Evolutionary conservation across 805 yeast genomes (phyloP).

Genomic region (Schizosaccharomyces cryophilus): DNA sequence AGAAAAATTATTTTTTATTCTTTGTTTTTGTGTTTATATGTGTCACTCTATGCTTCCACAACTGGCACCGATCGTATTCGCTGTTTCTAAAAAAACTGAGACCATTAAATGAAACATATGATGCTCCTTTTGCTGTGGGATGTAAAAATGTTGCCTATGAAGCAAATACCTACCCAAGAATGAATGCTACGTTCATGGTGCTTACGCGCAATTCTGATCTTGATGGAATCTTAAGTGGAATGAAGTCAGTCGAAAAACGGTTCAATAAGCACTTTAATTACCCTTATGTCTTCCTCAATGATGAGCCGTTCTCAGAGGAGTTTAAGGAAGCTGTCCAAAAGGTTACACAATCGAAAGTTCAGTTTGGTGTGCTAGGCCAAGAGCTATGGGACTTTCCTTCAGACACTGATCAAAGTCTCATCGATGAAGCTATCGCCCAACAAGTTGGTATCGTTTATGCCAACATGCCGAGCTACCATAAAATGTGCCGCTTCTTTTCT

Average conservation of each 20-base stretch:
- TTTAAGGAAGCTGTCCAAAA: conserved; percentile 31
- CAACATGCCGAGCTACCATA: conserved; percentile 35
- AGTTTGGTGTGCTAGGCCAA: conserved; percentile 30
- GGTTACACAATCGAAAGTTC: conserved; percentile 31
- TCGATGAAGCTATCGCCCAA: conserved; percentile 9
- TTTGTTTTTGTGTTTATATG: neutral
- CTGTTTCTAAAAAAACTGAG: neutral
- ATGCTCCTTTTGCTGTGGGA: conserved; percentile 16
- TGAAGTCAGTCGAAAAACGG: conserved; percentile 39
- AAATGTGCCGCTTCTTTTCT: conserved; percentile 60
- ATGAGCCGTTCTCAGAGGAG: conserved; percentile 32
- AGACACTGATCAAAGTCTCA: conserved; percentile 25
- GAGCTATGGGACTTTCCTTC: conserved; percentile 50
- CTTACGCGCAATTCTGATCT: conserved; percentile 48
- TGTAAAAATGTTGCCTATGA: conserved; percentile 24
- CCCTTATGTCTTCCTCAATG: conserved; percentile 65
- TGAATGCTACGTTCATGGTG: conserved; percentile 25
- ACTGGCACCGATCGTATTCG: neutral
- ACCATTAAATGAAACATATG: neutral
- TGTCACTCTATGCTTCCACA: neutral
- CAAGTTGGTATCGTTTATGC: conserved; percentile 32
- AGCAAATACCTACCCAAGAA: conserved; percentile 19
- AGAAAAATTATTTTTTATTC: neutral
- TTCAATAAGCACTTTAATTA: conserved; percentile 40
- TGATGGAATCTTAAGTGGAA: conserved; percentile 29